Conservation (phyloP, 1,284 basidiomycete species). For the Sanghuangporus sanghuang region DNA sequence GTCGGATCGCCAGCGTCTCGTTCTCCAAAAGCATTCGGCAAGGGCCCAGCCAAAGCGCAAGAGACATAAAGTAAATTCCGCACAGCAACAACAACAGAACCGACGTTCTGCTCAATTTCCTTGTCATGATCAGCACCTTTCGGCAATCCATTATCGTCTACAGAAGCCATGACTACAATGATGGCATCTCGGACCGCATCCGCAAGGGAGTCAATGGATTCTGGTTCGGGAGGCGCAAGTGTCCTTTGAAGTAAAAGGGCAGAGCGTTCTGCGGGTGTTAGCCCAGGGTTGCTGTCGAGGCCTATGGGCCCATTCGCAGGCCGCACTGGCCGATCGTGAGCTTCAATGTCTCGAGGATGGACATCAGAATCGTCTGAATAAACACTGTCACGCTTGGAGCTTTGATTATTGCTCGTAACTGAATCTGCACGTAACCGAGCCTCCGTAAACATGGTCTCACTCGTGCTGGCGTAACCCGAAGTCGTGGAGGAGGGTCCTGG, state of each 20-base stretch:
- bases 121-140: constrained; percentile 50
- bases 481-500: constrained; percentile 8
- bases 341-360: constrained; percentile 47
- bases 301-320: constrained; percentile 8
- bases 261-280: constrained; percentile 62
- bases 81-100: constrained; percentile 62
- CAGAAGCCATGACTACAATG: constrained; percentile 55
- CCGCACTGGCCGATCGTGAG: constrained; percentile 19
- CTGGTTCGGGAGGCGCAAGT: constrained; percentile 51
- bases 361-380: constrained; percentile 76
- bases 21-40: constrained; percentile 52
- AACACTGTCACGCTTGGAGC: constrained; percentile 50
- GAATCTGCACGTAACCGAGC: constrained; percentile 35
- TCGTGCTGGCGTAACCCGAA: constrained; percentile 5
- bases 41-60: constrained; percentile 56
- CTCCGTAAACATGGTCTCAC: constrained; percentile 22
- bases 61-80: constrained; percentile 72
- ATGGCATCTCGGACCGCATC: constrained; percentile 54
- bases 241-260: constrained; percentile 61
- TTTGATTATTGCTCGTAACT: constrained; percentile 30
- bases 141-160: constrained; percentile 39
- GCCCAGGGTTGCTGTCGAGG: constrained; percentile 31
- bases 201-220: constrained; percentile 55
- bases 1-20: constrained; percentile 32
- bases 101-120: constrained; percentile 58